Evolutionary conservation across 2,329 filamentous ascomycete species (phyloP).

Genomic region (Fusarium brevicatenulatum): DNA sequence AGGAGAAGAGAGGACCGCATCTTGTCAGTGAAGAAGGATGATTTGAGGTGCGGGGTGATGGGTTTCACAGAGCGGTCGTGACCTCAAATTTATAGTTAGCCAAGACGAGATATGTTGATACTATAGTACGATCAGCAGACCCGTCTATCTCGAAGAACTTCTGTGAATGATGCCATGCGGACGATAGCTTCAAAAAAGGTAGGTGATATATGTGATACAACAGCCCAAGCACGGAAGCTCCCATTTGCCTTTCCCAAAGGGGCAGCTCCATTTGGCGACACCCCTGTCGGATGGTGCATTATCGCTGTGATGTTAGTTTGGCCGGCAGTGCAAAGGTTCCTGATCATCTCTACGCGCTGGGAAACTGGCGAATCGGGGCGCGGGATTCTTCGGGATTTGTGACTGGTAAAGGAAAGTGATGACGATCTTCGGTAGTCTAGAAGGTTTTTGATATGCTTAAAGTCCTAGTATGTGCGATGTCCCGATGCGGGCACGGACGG

Average conservation of each 20-base stretch:
- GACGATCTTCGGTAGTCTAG: slow-evolving; percentile 13
- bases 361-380: background rate
- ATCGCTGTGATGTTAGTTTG: slow-evolving; percentile 18
- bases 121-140: slow-evolving; percentile 2
- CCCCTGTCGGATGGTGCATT: slow-evolving; percentile 14
- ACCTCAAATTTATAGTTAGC: slow-evolving; percentile 10
- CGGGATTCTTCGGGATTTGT: background rate
- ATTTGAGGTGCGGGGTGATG: slow-evolving; percentile 2
- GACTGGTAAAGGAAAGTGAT: slow-evolving; percentile 20
- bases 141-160: slow-evolving; percentile 12
- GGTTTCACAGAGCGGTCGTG: background rate
- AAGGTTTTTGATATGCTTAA: slow-evolving; percentile 22
- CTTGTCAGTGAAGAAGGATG: slow-evolving; percentile 10
- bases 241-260: slow-evolving; percentile 27
- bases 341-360: slow-evolving; percentile 10
- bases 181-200: slow-evolving; percentile 23
- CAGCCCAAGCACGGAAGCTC: slow-evolving; percentile 32
- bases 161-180: slow-evolving; percentile 29
- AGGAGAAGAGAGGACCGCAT: slow-evolving; percentile 19
- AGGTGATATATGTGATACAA: slow-evolving; percentile 32
- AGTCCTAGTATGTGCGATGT: slow-evolving; percentile 9
- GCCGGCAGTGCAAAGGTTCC: slow-evolving; percentile 29
- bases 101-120: background rate
- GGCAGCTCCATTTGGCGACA: slow-evolving; percentile 6
- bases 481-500: background rate